Base-by-base conservation (phyloP, 768 basidiomycete genomes). In the Heimioporus sp. region DNA sequence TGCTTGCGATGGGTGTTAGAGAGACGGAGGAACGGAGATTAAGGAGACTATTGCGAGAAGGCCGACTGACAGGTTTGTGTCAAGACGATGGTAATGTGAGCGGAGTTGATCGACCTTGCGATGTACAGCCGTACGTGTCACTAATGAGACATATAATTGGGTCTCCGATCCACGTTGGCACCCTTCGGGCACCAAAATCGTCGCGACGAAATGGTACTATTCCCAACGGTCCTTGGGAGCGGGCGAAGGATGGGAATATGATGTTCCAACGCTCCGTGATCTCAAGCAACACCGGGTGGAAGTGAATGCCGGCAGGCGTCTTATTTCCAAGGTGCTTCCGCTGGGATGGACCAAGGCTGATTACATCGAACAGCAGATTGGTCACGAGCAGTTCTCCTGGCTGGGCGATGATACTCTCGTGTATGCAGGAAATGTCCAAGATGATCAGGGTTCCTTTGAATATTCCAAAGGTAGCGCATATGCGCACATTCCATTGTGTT, bases 201-300 rank as follows among this genome's bases (percentile, higher is more conserved):
- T 89, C 48, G 85, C 86, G n/a, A 88, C 86, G 11, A 89, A 89
- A 63, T 87, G 87, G 86, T 88, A 87, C 56, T 87, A 82, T 21
- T 81, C 80, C 6, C 56, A 46, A 4, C 80, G 87, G 8, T 83
- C 82, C 45, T 71, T 88, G 31, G 85, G 83, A 34, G 86, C 85
- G 1, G 86, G 85, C 2, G 87, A 89, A 72, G 84, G 80, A 38
- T 89, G 87, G 87, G 76, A 81, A 61, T 89, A 83, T 53, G 43
- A 66, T 7, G 73, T 85, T 21, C 83, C 84, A 21, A 13, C 45
- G 11, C 37, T 59, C 10, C 16, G 32, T 5, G 40, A 56, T 19
- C 19, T 19, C 20, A 45, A 51, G 45, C 53, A 56, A 32, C 58
- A 6, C 35, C 70, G 66, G n/a, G 53, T 76, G 19, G 60, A 69